Conservation (phyloP, 2,329 filamentous ascomycete genomes). For the Fusarium heterosporum region DNA sequence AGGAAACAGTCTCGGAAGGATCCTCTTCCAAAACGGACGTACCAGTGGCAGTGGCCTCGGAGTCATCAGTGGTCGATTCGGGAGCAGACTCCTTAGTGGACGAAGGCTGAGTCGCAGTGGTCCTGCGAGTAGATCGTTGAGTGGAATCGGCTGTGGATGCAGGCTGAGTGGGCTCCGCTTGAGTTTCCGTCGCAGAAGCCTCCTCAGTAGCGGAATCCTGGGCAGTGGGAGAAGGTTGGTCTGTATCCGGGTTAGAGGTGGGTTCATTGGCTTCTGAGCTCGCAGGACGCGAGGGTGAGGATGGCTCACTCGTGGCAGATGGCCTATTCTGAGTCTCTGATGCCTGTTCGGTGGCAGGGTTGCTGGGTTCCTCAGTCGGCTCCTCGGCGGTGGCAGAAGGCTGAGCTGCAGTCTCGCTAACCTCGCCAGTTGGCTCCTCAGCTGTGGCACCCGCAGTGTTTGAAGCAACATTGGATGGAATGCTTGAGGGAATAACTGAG, state of each 20-base stretch:
- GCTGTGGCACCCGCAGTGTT: slow-evolving; percentile 31
- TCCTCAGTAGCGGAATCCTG: slow-evolving; percentile 33
- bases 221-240: slow-evolving; percentile 29
- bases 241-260: slow-evolving; percentile 44
- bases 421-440: slow-evolving; percentile 18
- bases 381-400: slow-evolving; percentile 24
- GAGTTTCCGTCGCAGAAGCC: slow-evolving; percentile 25
- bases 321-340: slow-evolving; percentile 20
- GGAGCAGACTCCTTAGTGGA: slow-evolving; percentile 31
- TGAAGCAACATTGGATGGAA: slow-evolving; percentile 11
- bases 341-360: slow-evolving; percentile 17
- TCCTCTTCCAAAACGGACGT: slow-evolving; percentile 47
- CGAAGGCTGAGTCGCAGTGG: slow-evolving; percentile 21
- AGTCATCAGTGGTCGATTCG: slow-evolving; percentile 40
- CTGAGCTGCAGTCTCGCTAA: slow-evolving; percentile 17
- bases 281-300: slow-evolving; percentile 36
- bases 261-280: slow-evolving; percentile 38
- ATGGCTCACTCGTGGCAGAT: slow-evolving; percentile 41
- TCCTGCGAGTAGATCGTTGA: slow-evolving; percentile 18
- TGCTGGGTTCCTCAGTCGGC: slow-evolving; percentile 22
- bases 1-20: slow-evolving; percentile 43
- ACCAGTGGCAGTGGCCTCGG: slow-evolving; percentile 47
- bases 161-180: slow-evolving; percentile 28
- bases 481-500: slow-evolving; percentile 8
- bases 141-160: slow-evolving; percentile 28